Percentiles rank a stretch among this genome's conserved stretches.
These are phyloP conservation scores for Setaria viridis DNA, from an alignment of 202 grass and related monocot species.

Conservation along the genomic window DNA sequence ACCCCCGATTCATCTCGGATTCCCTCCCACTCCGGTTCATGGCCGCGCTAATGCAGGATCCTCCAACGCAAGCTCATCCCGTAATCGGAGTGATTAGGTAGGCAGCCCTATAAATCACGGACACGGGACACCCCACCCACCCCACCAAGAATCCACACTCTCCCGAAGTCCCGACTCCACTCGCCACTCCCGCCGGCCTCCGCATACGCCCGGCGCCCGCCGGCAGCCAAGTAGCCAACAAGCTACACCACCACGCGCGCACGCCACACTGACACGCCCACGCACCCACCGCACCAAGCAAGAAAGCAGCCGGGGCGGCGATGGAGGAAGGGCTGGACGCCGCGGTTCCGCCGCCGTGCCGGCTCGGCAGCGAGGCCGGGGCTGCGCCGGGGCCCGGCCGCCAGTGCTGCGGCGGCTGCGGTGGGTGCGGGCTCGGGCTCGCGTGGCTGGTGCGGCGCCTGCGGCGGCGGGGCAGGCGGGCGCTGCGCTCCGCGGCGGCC, in stretches of 20 bases:
- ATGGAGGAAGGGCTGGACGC: neutral
- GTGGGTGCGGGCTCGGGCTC: slow-evolving; percentile 54
- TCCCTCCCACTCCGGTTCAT: neutral
- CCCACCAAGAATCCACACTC: neutral
- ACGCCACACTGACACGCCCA: no score
- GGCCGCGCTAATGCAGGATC: neutral
- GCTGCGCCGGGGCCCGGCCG: neutral
- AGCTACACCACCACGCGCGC: neutral
- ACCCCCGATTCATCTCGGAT: no score
- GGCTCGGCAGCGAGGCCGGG: neutral
- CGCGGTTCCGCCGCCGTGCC: neutral
- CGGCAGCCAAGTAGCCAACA: neutral
- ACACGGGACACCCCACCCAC: neutral
- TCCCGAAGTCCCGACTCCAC: neutral
- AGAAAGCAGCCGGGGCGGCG: neutral
- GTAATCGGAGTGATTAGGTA: neutral
- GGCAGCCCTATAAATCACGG: neutral
- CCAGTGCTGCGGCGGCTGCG: slow-evolving; percentile 1
- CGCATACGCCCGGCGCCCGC: neutral
- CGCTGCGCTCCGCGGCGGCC: slow-evolving; percentile 36
- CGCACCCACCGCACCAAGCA: neutral
- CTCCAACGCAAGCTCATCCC: neutral
- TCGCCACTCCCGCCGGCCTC: neutral
- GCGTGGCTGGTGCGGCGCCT: slow-evolving; percentile 60
- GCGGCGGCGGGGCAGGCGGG: slow-evolving; percentile 52